phyloP scores from a whole-genome alignment of 2,329 filamentous ascomycete genomes.

The Diaporthe vexans region DNA sequence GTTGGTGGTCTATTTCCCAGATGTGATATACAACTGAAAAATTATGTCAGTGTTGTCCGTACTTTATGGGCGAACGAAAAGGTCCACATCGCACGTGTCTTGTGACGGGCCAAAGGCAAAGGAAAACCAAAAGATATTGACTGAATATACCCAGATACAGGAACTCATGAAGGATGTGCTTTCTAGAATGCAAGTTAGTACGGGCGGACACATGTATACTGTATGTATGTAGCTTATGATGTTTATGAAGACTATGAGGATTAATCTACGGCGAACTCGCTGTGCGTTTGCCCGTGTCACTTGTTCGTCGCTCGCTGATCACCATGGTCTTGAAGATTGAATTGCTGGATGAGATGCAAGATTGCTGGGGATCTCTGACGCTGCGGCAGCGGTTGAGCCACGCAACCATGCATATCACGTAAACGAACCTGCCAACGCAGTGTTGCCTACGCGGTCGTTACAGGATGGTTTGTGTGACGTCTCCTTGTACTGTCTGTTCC shows the following conservation, averaged over 20 bases:
- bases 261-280: background rate
- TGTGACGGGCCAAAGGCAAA: background rate
- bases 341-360: too few relatives aligned
- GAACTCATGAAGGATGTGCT: background rate
- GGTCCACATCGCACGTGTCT: background rate
- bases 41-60: background rate
- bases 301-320: too few relatives aligned
- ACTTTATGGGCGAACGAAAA: background rate
- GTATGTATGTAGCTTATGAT: constrained; percentile 32
- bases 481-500: background rate
- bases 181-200: constrained; percentile 31
- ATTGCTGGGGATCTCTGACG: background rate
- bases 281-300: background rate
- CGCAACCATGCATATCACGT: background rate
- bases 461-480: background rate
- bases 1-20: background rate
- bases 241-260: constrained; percentile 27
- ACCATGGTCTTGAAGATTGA: background rate
- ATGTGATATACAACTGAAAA: constrained; percentile 18
- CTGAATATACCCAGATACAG: constrained; percentile 36
- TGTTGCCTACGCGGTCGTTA: background rate
- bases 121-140: constrained; percentile 21
- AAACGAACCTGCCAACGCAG: background rate
- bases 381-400: background rate
- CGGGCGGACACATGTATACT: constrained; percentile 19